Evolutionary conservation across 1,284 basidiomycete genomes (phyloP).

Genomic region (Naganishia cerealis): DNA sequence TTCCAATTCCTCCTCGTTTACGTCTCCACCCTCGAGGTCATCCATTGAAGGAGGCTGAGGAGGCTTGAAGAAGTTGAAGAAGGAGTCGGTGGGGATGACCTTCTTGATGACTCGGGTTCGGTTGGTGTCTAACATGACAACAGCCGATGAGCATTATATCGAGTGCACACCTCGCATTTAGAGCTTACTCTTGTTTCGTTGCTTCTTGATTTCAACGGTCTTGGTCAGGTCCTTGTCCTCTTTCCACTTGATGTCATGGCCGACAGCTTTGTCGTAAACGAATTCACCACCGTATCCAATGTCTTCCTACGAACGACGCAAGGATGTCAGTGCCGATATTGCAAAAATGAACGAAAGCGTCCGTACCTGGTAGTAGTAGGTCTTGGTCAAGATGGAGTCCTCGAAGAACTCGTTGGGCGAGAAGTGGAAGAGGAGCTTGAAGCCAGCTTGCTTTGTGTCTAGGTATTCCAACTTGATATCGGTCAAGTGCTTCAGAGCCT

Average conservation of each 20-base stretch:
- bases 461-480: slow-evolving; percentile 71
- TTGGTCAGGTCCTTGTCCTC: slow-evolving; percentile 97
- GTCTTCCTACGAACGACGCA: slow-evolving; percentile 60
- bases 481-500: slow-evolving; percentile 64
- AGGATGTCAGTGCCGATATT: slow-evolving; percentile 5
- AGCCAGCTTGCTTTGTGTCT: slow-evolving; percentile 72
- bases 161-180: too few relatives aligned
- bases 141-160: background rate
- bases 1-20: slow-evolving; percentile 81
- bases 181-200: slow-evolving; percentile 89
- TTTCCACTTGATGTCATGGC: slow-evolving; percentile 91
- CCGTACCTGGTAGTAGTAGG: slow-evolving; percentile 81
- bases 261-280: slow-evolving; percentile 88
- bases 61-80: slow-evolving; percentile 96
- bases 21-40: slow-evolving; percentile 68
- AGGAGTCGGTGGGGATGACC: slow-evolving; percentile 81
- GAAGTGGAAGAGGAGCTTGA: slow-evolving; percentile 86
- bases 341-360: slow-evolving; percentile 1
- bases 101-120: slow-evolving; percentile 88
- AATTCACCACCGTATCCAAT: slow-evolving; percentile 93
- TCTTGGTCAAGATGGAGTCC: slow-evolving; percentile 82
- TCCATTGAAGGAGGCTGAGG: slow-evolving; percentile 74
- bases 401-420: slow-evolving; percentile 82
- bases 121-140: slow-evolving; percentile 69
- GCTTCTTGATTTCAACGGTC: slow-evolving; percentile 98